These are phyloP conservation scores for Fragilariopsis cylindrus DNA, from an alignment of 108 stramenopile species.

Conservation along the genomic window DNA sequence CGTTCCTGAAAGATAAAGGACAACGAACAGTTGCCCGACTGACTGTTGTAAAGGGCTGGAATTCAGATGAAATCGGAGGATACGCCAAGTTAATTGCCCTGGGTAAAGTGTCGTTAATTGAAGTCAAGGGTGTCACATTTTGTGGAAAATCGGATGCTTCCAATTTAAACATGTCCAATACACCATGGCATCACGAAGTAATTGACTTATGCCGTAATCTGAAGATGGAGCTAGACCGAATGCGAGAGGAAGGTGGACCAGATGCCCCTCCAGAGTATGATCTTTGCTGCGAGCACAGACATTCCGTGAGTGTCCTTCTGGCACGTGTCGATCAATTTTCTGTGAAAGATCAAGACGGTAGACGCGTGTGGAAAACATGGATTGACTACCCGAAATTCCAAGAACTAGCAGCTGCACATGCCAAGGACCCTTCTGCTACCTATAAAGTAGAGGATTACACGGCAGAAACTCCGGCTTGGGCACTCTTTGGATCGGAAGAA, in stretches of 20 bases:
- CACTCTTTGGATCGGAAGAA: slow-evolving; percentile 87
- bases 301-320: slow-evolving; percentile 92
- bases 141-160: slow-evolving; percentile 95
- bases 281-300: slow-evolving; percentile 94
- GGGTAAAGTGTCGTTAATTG: slow-evolving; percentile 89
- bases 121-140: slow-evolving; percentile 97
- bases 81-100: slow-evolving; percentile 91
- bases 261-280: slow-evolving; percentile 74
- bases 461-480: slow-evolving; percentile 90
- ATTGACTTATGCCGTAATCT: slow-evolving; percentile 67
- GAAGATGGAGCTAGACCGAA: slow-evolving; percentile 54
- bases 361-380: slow-evolving; percentile 93
- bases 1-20: slow-evolving; percentile 75
- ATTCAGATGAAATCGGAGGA: slow-evolving; percentile 87
- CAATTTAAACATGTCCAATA: slow-evolving; percentile 94
- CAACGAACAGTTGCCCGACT: slow-evolving; percentile 96
- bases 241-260: slow-evolving; percentile 60
- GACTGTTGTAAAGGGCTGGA: slow-evolving; percentile 96
- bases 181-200: slow-evolving; percentile 96
- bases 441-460: slow-evolving; percentile 87
- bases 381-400: slow-evolving; percentile 95
- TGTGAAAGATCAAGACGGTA: slow-evolving; percentile 55
- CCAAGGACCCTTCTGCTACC: slow-evolving; percentile 60
- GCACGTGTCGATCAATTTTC: slow-evolving; percentile 90
- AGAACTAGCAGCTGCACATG: slow-evolving; percentile 55